Evolutionary conservation across 331 rosid genomes (phyloP), one percentile per base, ranked within the genome.

Genomic region (Arachis monticola): DNA sequence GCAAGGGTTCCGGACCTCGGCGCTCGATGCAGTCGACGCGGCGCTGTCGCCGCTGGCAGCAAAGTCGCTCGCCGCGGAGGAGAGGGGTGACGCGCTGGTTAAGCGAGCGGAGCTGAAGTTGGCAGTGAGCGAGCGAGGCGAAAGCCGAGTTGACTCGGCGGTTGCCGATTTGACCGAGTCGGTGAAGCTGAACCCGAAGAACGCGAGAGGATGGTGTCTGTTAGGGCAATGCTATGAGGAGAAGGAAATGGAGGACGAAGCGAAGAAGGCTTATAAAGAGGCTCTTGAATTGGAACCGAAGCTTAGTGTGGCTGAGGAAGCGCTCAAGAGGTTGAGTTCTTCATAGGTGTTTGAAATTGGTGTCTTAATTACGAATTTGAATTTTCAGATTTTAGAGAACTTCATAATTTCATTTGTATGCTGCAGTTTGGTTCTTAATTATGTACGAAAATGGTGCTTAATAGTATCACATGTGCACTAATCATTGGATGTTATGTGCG

Each of bases 61-160:
- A 2, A 74, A 73, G 50, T 92, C 98, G 5, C 87, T 95, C 67
- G 83, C 47, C 11, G 74, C 65, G 2, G 71, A 2, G 8, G 99
- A 95, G 80, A 81, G 83, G 12, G 97, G 97, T n/a, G 98, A 95
- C 40, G 97, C 99, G 81, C 80, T 92, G 4, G 79, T 64, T 46
- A 92, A 87, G 91, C 56, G 98, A 59, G 98, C 96, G 3, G 89
- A 92, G 96, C 50, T 95, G 83, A 92, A 81, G 56, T 78, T 88
- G 74, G 84, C 86, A 6, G 53, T 76, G 85, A 82, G 67, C 69
- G 80, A 77, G 46, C 83, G 75, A 38, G 74, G 59, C 22, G 80
- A 46, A 32, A 76, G 59, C 13, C 81, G 56, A 17, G 87, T 83
- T 61, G 96, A 95, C 73, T 87, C 97, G 81, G 93, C 83, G 6